These are phyloP conservation scores for Digitaria exilis DNA, from an alignment of 202 grass and related monocot genomes.

Conservation along the genomic window DNA sequence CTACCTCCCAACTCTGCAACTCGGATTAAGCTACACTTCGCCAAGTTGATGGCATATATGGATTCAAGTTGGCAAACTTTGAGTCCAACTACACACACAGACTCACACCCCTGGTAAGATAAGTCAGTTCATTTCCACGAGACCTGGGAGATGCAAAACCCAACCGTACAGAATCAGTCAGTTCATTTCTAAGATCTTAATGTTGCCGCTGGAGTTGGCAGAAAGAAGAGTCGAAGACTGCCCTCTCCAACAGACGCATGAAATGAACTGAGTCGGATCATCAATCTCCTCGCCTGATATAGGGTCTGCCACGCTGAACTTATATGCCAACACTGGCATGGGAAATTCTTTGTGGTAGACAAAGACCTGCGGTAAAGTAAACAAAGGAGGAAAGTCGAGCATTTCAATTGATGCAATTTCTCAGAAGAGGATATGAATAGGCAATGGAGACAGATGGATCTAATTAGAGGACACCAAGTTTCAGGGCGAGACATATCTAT, in stretches of 20 bases:
- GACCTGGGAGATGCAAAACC: not conserved
- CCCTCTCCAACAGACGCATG: slow-evolving; percentile 90
- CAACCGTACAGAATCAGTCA: slow-evolving; percentile 50
- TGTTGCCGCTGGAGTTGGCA: slow-evolving; percentile 88
- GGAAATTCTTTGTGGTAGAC: slow-evolving; percentile 95
- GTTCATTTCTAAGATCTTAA: slow-evolving; percentile 97
- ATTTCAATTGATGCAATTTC: not conserved
- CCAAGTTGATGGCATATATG: not conserved
- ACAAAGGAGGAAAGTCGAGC: not conserved
- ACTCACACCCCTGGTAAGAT: slow-evolving; percentile 17
- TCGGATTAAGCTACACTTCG: not conserved
- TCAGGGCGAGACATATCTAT: not conserved
- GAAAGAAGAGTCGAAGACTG: slow-evolving; percentile 79
- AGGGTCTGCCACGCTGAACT: slow-evolving; percentile 79
- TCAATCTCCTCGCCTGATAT: slow-evolving; percentile 90
- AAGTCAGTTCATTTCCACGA: slow-evolving; percentile 58
- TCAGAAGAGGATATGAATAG: not conserved
- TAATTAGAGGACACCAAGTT: not conserved
- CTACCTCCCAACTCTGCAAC: slow-evolving; percentile 27
- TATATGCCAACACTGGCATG: slow-evolving; percentile 90
- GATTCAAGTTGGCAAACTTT: not conserved
- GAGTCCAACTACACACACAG: not conserved
- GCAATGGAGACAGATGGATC: not conserved
- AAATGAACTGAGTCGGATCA: slow-evolving; percentile 85
- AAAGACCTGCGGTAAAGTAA: slow-evolving; percentile 72